A percentile compares a stretch with the other conserved stretches of the same genome.
phyloP scores from a whole-genome alignment of 176 grass and related monocot genomes.

The Carex myosuroides region DNA sequence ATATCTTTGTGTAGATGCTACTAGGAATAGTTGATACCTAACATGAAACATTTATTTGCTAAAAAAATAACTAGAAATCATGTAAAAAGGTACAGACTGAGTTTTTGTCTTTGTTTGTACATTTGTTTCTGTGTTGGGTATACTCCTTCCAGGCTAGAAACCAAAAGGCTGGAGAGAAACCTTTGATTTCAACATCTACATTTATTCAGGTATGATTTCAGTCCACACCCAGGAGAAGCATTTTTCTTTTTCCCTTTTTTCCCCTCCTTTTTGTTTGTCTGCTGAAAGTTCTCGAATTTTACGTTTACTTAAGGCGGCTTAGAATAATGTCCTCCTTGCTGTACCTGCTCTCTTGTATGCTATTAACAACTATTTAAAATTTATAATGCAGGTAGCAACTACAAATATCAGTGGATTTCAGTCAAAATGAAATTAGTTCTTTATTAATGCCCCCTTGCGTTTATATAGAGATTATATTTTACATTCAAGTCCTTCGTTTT shows the following conservation, averaged over 20 bases:
- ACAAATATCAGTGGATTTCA: neutral
- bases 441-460: too few species aligned
- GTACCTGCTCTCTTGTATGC: slow-evolving; percentile 94
- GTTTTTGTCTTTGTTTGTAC: neutral
- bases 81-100: neutral
- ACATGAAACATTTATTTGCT: neutral
- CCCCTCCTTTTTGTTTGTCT: neutral
- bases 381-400: slow-evolving; percentile 85
- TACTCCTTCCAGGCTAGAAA: slow-evolving; percentile 48
- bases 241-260: neutral
- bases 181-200: slow-evolving; percentile 58
- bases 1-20: too few species aligned
- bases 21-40: neutral
- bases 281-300: neutral
- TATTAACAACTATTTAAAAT: slow-evolving; percentile 97
- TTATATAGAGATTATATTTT: too few species aligned
- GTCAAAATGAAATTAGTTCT: too few species aligned
- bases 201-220: slow-evolving; percentile 56
- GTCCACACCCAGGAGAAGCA: neutral
- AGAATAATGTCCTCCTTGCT: slow-evolving; percentile 83
- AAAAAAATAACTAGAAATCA: neutral
- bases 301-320: slow-evolving; percentile 50
- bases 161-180: slow-evolving; percentile 76
- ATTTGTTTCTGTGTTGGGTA: slow-evolving; percentile 18
- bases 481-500: too few species aligned